Base-by-base conservation (phyloP, 495 filamentous ascomycete species). In the Hypoxylon fuscum region DNA sequence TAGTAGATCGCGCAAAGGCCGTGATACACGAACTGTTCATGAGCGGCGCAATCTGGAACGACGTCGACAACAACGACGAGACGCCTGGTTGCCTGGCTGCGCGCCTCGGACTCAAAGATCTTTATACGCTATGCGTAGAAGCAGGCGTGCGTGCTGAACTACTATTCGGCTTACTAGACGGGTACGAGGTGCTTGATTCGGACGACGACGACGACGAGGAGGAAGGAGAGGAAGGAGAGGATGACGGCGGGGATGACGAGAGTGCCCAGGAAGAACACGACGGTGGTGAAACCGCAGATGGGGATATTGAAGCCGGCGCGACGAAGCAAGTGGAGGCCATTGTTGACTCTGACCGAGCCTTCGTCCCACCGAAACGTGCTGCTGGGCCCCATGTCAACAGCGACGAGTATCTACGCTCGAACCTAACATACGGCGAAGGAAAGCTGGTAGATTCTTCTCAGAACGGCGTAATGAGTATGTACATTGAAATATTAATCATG, bases 11-110 rank as follows among this genome's bases (percentile, higher is more conserved):
- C 9, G 89, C 84, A 40, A 81, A 74, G 32, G 79, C 86, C 47
- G 92, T 88, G 0, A 81, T 97, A 12, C 82, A 82, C 49, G 84
- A 96, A 64, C 79, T 98, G 20, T 79, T 98, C 47, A 79, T 92
- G 65, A 86, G 90, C 69, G 95, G 95, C 2, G 96, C 91, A 4
- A 97, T 98, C 51, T 98, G 95, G 95, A 98, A 98, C 75, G 93
- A 96, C 72, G 78, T 98, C 2, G 92, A 98, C 65, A 75, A 79
- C 32, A 86, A 90, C 40, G 82, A 89, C 54, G 93, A 98, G 81
- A 98, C 96, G 11, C 94, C 95, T 0, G 95, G 92, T 1, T 98
- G 96, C 76, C 68, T 97, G 14, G 95, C 95, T 9, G 77, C 78
- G 34, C 78, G 92, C 27, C 75, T 96, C 11, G 88, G 87, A 0